Evolutionary conservation across 2,329 filamentous ascomycete species (phyloP), one percentile per base, ranked within the genome.

Genomic region (Apiospora arundinis): DNA sequence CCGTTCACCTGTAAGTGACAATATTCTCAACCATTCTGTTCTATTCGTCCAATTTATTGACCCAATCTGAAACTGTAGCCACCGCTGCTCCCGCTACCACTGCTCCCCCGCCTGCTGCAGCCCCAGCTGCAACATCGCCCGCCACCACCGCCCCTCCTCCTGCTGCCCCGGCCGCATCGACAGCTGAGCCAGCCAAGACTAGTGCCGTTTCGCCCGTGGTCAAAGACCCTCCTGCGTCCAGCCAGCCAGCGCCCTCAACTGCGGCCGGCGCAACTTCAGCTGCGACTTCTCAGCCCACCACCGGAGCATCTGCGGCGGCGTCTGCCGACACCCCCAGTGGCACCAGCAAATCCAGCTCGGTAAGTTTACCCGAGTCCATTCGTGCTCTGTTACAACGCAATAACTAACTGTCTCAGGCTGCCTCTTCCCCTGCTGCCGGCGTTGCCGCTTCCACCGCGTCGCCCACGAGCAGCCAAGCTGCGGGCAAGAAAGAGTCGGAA

Each of bases 1-100:
- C 46, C 52, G 14, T 63, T 68, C 56, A 71, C 46, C 14, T 46
- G 69, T 72, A 56, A 70, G 71, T 67, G n/a, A 5, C 23, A 48
- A n/a, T 14, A 48, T 28, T 14, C 21, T 12, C 25, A 9, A 66
- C 32, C 40, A 28, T 21, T 14, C 6, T 23, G 40, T 32, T 25
- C n/a, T 28, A 7, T 46, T 52, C 6, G 49, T 21, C 48, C 0
- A 11, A 40, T 60, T 37, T 70, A 67, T n/a, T 71, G 56, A 69
- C n/a, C 71, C 11, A 70, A 44, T 49, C 23, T 8, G 4, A 45
- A 25, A 25, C 69, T 67, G n/a, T 16, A 69, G 69, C 71, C 56
- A 67, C 69, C 32, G 28, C 69, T 6, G 45, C 67, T 12, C n/a
- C 67, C n/a, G 46, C 66, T 8, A 67, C 70, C 40, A 65, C 68